These are phyloP conservation scores for Phialophora expanda DNA, from an alignment of 2,329 filamentous ascomycete species.

Conservation along the genomic window DNA sequence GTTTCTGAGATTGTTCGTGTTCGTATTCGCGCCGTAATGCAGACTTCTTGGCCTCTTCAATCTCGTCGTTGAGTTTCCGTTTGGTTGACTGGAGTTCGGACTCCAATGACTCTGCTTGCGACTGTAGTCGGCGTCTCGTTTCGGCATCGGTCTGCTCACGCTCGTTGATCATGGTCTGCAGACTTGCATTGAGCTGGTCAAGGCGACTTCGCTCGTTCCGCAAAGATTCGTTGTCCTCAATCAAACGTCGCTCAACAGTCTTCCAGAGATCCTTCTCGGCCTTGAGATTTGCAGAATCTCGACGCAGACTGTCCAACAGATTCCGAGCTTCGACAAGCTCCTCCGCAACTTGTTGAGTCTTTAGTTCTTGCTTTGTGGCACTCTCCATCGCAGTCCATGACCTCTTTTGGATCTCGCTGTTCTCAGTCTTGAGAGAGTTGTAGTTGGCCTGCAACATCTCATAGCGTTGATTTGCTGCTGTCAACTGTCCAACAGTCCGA, in stretches of 20 bases:
- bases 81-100: slow-evolving; percentile 77
- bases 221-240: slow-evolving; percentile 83
- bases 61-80: slow-evolving; percentile 79
- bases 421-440: slow-evolving; percentile 80
- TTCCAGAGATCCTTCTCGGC: slow-evolving; percentile 95
- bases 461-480: slow-evolving; percentile 79
- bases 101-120: slow-evolving; percentile 78
- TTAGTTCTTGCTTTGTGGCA: slow-evolving; percentile 86
- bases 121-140: slow-evolving; percentile 76
- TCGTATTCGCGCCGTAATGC: slow-evolving; percentile 88
- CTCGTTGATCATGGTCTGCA: slow-evolving; percentile 91
- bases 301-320: slow-evolving; percentile 81
- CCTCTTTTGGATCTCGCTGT: slow-evolving; percentile 82
- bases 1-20: slow-evolving; percentile 81
- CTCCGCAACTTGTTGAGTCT: slow-evolving; percentile 88
- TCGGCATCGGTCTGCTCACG: slow-evolving; percentile 85
- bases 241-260: slow-evolving; percentile 85
- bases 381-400: slow-evolving; percentile 77
- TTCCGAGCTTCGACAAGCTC: slow-evolving; percentile 87
- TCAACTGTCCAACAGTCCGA: slow-evolving; percentile 78
- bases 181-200: slow-evolving; percentile 78
- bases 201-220: slow-evolving; percentile 83
- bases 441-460: slow-evolving; percentile 91
- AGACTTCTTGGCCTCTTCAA: slow-evolving; percentile 82
- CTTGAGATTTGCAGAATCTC: slow-evolving; percentile 89